These are phyloP conservation scores for Penicillium griseofulvum DNA, from an alignment of 2,329 filamentous ascomycete species.

Conservation along the genomic window DNA sequence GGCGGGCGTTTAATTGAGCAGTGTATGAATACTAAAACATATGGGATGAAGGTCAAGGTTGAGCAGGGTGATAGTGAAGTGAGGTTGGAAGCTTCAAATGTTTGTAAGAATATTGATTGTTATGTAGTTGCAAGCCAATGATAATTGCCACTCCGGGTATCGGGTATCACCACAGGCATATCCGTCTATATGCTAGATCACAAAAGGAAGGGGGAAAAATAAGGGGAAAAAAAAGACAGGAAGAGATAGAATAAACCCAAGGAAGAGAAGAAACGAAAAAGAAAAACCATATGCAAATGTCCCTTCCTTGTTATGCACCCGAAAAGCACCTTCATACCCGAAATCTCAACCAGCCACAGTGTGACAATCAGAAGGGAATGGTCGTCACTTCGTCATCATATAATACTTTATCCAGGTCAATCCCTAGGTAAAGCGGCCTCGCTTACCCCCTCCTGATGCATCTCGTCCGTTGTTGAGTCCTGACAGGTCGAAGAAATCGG, in stretches of 20 bases:
- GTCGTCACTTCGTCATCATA: constrained; percentile 35
- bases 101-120: constrained; percentile 24
- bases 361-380: constrained; percentile 34
- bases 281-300: constrained; percentile 30
- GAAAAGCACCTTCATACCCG: constrained; percentile 19
- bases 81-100: neutral
- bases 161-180: constrained; percentile 38
- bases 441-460: constrained; percentile 47
- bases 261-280: constrained; percentile 16
- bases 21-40: neutral
- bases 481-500: constrained; percentile 52
- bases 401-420: constrained; percentile 13
- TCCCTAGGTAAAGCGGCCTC: constrained; percentile 45
- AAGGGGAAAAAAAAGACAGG: constrained; percentile 8
- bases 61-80: neutral
- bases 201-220: constrained; percentile 12
- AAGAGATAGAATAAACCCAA: constrained; percentile 1
- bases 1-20: constrained; percentile 59
- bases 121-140: constrained; percentile 20
- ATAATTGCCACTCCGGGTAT: constrained; percentile 36
- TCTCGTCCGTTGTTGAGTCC: constrained; percentile 45
- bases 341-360: constrained; percentile 29
- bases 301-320: constrained; percentile 34
- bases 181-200: constrained; percentile 36
- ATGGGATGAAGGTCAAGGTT: neutral